Percentiles rank a stretch among this genome's conserved stretches.
phyloP scores from a whole-genome alignment of 768 basidiomycete species.

The Suillus variegatus region DNA sequence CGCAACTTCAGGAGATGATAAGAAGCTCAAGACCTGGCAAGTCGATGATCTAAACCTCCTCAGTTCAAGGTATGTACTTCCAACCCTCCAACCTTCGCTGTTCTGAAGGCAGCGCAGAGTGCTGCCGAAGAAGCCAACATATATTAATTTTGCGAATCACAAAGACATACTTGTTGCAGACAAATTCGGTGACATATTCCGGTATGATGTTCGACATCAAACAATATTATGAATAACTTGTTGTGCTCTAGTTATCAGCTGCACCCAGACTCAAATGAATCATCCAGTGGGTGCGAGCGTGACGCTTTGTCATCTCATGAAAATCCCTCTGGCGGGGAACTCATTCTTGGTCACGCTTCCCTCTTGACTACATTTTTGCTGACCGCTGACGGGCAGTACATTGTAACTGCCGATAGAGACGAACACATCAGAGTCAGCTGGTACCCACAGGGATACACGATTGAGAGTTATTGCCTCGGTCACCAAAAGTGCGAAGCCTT shows the following conservation, averaged over 20 bases:
- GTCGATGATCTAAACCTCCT: slow-evolving; percentile 55
- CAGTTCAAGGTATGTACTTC: slow-evolving; percentile 56
- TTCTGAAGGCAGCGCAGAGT: slow-evolving; percentile 47
- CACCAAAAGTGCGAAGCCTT: slow-evolving; percentile 64
- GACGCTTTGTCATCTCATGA: slow-evolving; percentile 57
- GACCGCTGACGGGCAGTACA: slow-evolving; percentile 63
- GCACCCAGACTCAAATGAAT: slow-evolving; percentile 24
- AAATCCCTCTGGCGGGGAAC: slow-evolving; percentile 66
- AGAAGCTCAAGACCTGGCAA: slow-evolving; percentile 75
- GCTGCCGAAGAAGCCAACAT: slow-evolving; percentile 81
- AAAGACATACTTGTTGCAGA: slow-evolving; percentile 81
- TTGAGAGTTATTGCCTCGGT: slow-evolving; percentile 87
- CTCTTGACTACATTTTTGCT: slow-evolving; percentile 76
- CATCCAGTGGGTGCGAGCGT: slow-evolving; percentile 29
- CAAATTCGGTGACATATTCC: slow-evolving; percentile 94
- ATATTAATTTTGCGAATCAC: slow-evolving; percentile 60
- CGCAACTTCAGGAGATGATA: slow-evolving; percentile 77
- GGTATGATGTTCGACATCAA: slow-evolving; percentile 40
- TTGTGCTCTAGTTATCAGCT: slow-evolving; percentile 57
- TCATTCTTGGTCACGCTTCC: slow-evolving; percentile 87
- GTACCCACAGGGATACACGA: slow-evolving; percentile 83
- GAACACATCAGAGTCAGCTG: slow-evolving; percentile 93
- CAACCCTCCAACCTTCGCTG: neutral
- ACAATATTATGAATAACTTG: neutral
- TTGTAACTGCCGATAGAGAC: slow-evolving; percentile 92